Base-by-base conservation (phyloP, 352 stramenopile genomes). In the Phytophthora macrochlamydospora region DNA sequence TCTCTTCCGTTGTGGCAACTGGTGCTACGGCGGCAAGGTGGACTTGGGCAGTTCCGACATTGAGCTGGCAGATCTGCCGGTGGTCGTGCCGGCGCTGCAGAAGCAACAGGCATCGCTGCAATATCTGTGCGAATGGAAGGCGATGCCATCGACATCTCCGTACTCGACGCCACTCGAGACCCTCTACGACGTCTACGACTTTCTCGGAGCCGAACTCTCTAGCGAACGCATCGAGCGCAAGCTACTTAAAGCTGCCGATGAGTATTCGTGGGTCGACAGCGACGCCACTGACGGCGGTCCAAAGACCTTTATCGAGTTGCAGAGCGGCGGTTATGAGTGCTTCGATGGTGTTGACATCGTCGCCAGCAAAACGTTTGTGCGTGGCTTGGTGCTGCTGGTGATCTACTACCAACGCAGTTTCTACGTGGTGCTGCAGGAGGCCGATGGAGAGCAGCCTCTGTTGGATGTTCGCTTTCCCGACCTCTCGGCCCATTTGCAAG, bases 1-100 rank as follows among this genome's bases (percentile, higher is more conserved):
- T 55, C 85, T 98, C 56, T 98, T 98, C 69, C 84, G 91, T 45
- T 98, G 94, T 65, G 95, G 95, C 38, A 98, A 98, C 75, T 98
- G 90, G 90, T 98, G 95, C 78, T 98, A 98, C 77, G 86, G 76
- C 46, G 94, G 94, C 32, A 91, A 91, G 65, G 87, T 98, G 13
- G 89, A 97, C 67, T 62, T 98, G 44, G 84, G 93, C 29, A 81
- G 78, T 62, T 56, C 89, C 28, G 74, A 79, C 2, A 68, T 98
- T 18, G 91, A 93, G 52, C 87, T 98, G 7, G 69, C 66, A 8
- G 94, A 98, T 65, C 67, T 99, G 14, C 93, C 94, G 4, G 67
- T 89, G 0, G 83, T 97, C 6, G 93, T 99, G 24, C 93, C 94
- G 18, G 90, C 92, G 29, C 76, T 99, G 11, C 94, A 98, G 71